A percentile compares a stretch with the other conserved stretches of the same genome.
These are phyloP conservation scores for Camellia japonica DNA, from an alignment of 148 eudicot genomes.

Conservation along the genomic window DNA sequence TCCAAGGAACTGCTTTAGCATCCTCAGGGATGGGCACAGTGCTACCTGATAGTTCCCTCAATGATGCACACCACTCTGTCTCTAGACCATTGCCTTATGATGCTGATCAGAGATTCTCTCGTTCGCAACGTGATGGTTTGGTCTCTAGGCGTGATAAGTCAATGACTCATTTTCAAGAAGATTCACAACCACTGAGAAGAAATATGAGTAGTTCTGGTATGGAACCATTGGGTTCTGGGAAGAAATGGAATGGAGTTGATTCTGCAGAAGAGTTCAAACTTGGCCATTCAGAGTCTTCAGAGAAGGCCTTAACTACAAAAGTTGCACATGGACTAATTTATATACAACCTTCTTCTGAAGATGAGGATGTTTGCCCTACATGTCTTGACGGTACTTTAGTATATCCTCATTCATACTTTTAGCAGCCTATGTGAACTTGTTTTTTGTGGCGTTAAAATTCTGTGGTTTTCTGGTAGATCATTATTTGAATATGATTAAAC, in stretches of 20 bases:
- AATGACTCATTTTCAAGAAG: slow-evolving; percentile 23
- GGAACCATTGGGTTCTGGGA: slow-evolving; percentile 15
- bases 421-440: not conserved
- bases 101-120: slow-evolving; percentile 21
- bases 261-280: slow-evolving; percentile 14
- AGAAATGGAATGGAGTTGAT: slow-evolving; percentile 13
- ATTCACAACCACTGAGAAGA: slow-evolving; percentile 18
- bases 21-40: slow-evolving; percentile 9
- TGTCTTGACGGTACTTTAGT: slow-evolving; percentile 27
- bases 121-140: slow-evolving; percentile 22
- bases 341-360: slow-evolving; percentile 20
- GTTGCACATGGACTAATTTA: slow-evolving; percentile 13
- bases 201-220: slow-evolving; percentile 16
- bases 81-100: slow-evolving; percentile 24
- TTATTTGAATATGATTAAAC: not conserved
- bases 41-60: slow-evolving; percentile 14
- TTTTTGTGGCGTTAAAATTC: not conserved
- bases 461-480: not conserved
- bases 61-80: slow-evolving; percentile 12
- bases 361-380: slow-evolving; percentile 31
- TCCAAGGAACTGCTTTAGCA: slow-evolving; percentile 21
- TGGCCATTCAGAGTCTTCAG: slow-evolving; percentile 16
- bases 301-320: slow-evolving; percentile 15
- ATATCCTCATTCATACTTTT: not conserved
- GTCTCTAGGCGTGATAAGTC: slow-evolving; percentile 24